A percentile compares a stretch with the other conserved stretches of the same genome.
Conservation (phyloP, 1,284 basidiomycete species). For the Rhodotorula sp. region DNA sequence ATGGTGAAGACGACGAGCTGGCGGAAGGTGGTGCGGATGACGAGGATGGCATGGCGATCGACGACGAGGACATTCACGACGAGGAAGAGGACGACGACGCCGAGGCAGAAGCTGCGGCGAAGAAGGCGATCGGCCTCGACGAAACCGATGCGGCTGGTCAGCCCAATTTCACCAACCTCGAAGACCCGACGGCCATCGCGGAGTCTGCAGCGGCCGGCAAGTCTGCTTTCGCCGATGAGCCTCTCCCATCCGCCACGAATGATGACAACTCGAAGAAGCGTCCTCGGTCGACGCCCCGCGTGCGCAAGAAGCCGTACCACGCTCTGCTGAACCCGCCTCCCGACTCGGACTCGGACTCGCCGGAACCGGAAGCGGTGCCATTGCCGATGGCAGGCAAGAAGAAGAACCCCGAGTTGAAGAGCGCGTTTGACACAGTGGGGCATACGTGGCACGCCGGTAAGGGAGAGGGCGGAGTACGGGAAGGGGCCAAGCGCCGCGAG, state of each 20-base stretch:
- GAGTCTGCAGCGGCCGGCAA: background rate
- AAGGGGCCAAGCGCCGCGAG: conserved; percentile 37
- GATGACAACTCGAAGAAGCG: conserved; percentile 25
- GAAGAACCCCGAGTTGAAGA: conserved; percentile 26
- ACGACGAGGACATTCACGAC: conserved; percentile 27
- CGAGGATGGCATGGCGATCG: conserved; percentile 23
- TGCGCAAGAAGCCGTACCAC: conserved; percentile 38
- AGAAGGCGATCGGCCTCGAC: conserved; percentile 32
- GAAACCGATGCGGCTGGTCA: conserved; percentile 20
- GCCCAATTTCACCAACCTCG: conserved; percentile 15
- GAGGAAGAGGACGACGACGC: conserved; percentile 31
- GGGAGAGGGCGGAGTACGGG: conserved; percentile 42
- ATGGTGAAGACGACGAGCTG: conserved; percentile 8
- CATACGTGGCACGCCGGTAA: conserved; percentile 42
- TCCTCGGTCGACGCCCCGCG: conserved; percentile 25
- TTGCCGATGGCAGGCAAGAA: conserved; percentile 33
- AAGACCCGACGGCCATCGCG: background rate
- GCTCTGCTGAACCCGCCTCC: conserved; percentile 28
- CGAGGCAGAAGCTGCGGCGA: conserved; percentile 27
- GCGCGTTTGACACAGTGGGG: conserved; percentile 35
- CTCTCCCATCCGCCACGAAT: conserved; percentile 5
- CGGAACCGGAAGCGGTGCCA: conserved; percentile 31
- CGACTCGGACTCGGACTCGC: conserved; percentile 10
- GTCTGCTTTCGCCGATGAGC: conserved; percentile 2
- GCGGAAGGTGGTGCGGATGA: conserved; percentile 5